A percentile compares a stretch with the other conserved stretches of the same genome.
phyloP scores from a whole-genome alignment of 805 yeast genomes.

The Lipomyces starkeyi region DNA sequence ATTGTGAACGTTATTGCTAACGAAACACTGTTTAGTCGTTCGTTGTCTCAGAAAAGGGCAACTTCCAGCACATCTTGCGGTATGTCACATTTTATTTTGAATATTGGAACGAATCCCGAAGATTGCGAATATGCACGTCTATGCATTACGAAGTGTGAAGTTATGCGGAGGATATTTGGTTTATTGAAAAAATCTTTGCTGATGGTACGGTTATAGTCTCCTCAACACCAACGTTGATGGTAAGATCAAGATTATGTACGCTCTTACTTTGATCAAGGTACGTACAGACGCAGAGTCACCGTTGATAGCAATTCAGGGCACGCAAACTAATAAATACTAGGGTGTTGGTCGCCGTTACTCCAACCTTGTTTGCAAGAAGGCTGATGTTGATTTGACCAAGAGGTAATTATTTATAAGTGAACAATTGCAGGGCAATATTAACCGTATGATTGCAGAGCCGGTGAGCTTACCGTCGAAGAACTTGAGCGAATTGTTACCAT shows the following conservation, averaged over 20 bases:
- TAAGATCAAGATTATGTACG: conserved; percentile 99
- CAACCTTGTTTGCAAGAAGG: conserved; percentile 99
- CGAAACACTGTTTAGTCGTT: conserved; percentile 64
- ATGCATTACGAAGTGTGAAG: background rate
- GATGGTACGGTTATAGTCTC: conserved; percentile 63
- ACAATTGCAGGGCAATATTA: background rate
- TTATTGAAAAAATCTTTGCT: conserved; percentile 1
- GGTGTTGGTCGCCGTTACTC: conserved; percentile 99
- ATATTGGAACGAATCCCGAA: background rate
- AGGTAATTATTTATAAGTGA: conserved; percentile 51
- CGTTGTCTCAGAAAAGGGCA: conserved; percentile 98
- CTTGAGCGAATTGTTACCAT: conserved; percentile 99
- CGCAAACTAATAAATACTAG: conserved; percentile 51
- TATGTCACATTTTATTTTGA: conserved; percentile 55
- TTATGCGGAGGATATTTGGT: background rate
- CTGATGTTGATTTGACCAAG: conserved; percentile 97
- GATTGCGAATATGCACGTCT: background rate
- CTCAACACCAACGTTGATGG: conserved; percentile 99
- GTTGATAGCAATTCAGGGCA: background rate
- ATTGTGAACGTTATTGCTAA: background rate
- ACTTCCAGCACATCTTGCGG: conserved; percentile 99
- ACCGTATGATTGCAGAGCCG: conserved; percentile 61
- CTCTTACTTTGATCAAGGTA: conserved; percentile 86
- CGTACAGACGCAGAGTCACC: background rate
- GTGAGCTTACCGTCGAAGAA: conserved; percentile 99